A percentile compares a stretch with the other conserved stretches of the same genome.
Conservation (phyloP, 192 early-diverging fungal genomes). For the Coemansia sp. region DNA sequence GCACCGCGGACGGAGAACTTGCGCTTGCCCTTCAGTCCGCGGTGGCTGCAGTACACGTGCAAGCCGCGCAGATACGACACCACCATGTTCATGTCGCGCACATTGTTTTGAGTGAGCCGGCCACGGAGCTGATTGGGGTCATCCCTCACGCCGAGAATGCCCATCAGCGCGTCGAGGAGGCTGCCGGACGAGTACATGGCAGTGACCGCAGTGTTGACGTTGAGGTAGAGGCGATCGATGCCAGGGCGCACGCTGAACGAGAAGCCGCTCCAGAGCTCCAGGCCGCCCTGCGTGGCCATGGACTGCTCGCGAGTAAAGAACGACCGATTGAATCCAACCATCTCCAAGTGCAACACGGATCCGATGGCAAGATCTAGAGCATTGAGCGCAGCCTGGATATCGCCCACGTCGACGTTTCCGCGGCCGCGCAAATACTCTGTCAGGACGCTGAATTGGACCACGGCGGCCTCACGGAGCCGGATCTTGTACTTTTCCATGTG, state of each 20-base stretch:
- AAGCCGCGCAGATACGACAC: slow-evolving; percentile 56
- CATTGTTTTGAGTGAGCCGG: background rate
- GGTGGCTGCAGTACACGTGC: slow-evolving; percentile 61
- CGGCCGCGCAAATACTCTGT: slow-evolving; percentile 29
- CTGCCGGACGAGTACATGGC: slow-evolving; percentile 69
- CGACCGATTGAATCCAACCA: slow-evolving; percentile 82
- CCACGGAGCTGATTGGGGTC: slow-evolving; percentile 50
- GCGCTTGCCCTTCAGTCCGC: slow-evolving; percentile 60
- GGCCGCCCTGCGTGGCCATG: slow-evolving; percentile 63
- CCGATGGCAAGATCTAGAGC: slow-evolving; percentile 83
- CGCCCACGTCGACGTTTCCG: slow-evolving; percentile 7
- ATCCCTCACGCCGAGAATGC: slow-evolving; percentile 62
- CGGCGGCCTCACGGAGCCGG: slow-evolving; percentile 59
- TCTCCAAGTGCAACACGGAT: slow-evolving; percentile 74
- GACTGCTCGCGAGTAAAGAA: slow-evolving; percentile 84
- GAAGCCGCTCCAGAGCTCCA: slow-evolving; percentile 93
- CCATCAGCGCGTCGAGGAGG: slow-evolving; percentile 75
- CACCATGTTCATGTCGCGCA: slow-evolving; percentile 14
- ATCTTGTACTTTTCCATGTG: slow-evolving; percentile 62
- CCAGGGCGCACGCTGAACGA: slow-evolving; percentile 87
- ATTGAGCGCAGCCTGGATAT: slow-evolving; percentile 60
- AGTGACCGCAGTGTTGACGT: slow-evolving; percentile 72
- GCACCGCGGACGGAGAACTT: slow-evolving; percentile 76
- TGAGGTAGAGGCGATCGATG: slow-evolving; percentile 70
- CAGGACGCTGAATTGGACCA: slow-evolving; percentile 58